These are phyloP conservation scores for Scutellaria galericulata DNA, from an alignment of 257 asterid genomes.

Conservation along the genomic window DNA sequence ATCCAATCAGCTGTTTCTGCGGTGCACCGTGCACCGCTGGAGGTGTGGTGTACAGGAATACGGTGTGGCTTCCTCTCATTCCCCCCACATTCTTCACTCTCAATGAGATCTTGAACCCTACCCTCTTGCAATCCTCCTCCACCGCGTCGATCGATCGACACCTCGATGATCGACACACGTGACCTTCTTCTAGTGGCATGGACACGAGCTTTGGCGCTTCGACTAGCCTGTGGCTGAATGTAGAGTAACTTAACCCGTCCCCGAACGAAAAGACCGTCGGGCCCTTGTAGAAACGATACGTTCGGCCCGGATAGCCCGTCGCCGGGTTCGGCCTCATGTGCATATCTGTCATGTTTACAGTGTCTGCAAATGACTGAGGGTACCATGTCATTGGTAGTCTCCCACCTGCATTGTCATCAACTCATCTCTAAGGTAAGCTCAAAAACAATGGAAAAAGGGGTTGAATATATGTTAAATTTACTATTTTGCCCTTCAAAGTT, in stretches of 20 bases:
- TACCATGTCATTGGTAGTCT: slow-evolving; percentile 96
- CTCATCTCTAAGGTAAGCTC: too few relatives aligned
- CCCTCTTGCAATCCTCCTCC: slow-evolving; percentile 43
- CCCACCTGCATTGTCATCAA: slow-evolving; percentile 56
- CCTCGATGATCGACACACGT: slow-evolving; percentile 45
- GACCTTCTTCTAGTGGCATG: slow-evolving; percentile 47
- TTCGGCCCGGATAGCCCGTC: slow-evolving; percentile 75
- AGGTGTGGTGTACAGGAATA: slow-evolving; percentile 57
- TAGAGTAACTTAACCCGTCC: slow-evolving; percentile 68
- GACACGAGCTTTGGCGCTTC: slow-evolving; percentile 44
- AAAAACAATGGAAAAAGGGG: too few relatives aligned
- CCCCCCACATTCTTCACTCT: slow-evolving; percentile 58
- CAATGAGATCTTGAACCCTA: slow-evolving; percentile 39
- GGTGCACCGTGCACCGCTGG: slow-evolving; percentile 62
- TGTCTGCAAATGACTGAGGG: slow-evolving; percentile 66
- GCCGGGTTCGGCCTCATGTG: slow-evolving; percentile 75
- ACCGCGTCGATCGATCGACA: slow-evolving; percentile 52
- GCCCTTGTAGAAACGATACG: slow-evolving; percentile 83
- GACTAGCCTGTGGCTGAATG: slow-evolving; percentile 43
- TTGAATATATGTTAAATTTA: too few relatives aligned
- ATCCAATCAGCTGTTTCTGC: slow-evolving; percentile 57
- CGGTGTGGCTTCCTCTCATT: slow-evolving; percentile 56
- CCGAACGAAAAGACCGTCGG: slow-evolving; percentile 67
- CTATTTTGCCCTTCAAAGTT: too few relatives aligned
- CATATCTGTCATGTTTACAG: slow-evolving; percentile 80